Evolutionary conservation across 192 early-diverging fungal genomes (phyloP).

Genomic region (Rhizoclosmatium globosum): DNA sequence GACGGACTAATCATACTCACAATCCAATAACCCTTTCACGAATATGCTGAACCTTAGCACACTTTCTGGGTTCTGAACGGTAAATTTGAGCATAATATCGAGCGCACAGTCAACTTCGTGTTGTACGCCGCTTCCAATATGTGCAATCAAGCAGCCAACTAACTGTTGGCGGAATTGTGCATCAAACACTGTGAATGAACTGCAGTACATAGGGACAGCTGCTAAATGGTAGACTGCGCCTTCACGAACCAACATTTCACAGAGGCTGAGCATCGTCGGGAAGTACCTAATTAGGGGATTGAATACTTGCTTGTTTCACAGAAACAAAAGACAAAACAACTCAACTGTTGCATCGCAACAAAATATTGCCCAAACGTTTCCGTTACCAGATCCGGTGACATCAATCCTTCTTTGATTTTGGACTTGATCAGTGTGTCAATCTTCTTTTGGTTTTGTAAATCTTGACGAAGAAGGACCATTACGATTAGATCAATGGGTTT

Average conservation of each 20-base stretch:
- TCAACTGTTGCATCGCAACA: constrained; percentile 17
- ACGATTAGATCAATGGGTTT: constrained; percentile 34
- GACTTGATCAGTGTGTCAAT: constrained; percentile 2
- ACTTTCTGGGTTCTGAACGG: background rate
- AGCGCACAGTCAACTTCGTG: constrained; percentile 33
- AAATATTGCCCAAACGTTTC: constrained; percentile 10
- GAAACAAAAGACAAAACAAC: background rate
- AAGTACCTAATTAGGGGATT: constrained; percentile 19
- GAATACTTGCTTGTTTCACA: background rate
- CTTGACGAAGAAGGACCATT: constrained; percentile 11
- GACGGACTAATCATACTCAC: constrained; percentile 6
- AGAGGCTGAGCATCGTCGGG: background rate
- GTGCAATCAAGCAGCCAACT: constrained; percentile 32
- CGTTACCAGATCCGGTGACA: background rate
- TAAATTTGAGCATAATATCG: constrained; percentile 15
- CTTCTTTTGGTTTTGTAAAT: constrained; percentile 19
- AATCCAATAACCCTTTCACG: constrained; percentile 33
- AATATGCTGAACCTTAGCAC: constrained; percentile 34
- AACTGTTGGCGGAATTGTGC: constrained; percentile 24
- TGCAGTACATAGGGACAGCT: constrained; percentile 12
- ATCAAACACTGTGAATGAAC: constrained; percentile 24
- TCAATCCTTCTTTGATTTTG: constrained; percentile 1
- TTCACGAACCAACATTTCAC: constrained; percentile 18
- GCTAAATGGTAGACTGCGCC: constrained; percentile 4
- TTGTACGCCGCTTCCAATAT: constrained; percentile 32